Evolutionary conservation across 352 stramenopile species (phyloP).

Genomic region (Phytophthora boehmeriae): DNA sequence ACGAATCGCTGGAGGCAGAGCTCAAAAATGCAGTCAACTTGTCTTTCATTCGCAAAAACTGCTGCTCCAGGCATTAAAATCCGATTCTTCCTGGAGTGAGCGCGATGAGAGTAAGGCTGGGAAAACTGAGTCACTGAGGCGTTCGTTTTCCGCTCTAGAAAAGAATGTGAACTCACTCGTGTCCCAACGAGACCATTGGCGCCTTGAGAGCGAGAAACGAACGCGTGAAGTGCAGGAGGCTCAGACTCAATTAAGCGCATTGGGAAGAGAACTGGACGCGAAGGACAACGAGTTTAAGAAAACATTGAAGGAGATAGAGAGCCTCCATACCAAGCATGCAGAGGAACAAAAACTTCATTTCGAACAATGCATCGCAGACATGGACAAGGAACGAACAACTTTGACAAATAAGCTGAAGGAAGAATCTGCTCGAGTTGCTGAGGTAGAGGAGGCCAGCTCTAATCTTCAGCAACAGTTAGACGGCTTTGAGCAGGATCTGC

Average conservation of each 20-base stretch:
- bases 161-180: conserved; percentile 32
- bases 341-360: conserved; percentile 50
- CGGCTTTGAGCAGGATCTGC: conserved; percentile 48
- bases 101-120: conserved; percentile 1
- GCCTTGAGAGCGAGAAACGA: conserved; percentile 25
- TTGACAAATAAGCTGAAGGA: conserved; percentile 39
- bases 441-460: conserved; percentile 17
- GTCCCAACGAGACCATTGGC: conserved; percentile 23
- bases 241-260: conserved; percentile 14
- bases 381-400: conserved; percentile 45
- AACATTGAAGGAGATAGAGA: conserved; percentile 48
- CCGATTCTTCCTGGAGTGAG: conserved; percentile 3
- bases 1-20: conserved; percentile 45
- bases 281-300: conserved; percentile 44
- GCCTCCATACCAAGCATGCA: conserved; percentile 38
- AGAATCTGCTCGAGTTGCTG: conserved; percentile 16
- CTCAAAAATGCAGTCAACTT: conserved; percentile 32
- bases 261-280: conserved; percentile 41
- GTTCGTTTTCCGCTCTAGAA: conserved; percentile 22
- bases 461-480: conserved; percentile 39
- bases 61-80: conserved; percentile 22
- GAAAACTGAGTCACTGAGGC: conserved; percentile 7
- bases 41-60: conserved; percentile 31
- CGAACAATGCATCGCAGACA: conserved; percentile 28
- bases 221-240: conserved; percentile 25